Base-by-base conservation (phyloP, 164 flowering plant genomes). In the Umbellularia californica region DNA sequence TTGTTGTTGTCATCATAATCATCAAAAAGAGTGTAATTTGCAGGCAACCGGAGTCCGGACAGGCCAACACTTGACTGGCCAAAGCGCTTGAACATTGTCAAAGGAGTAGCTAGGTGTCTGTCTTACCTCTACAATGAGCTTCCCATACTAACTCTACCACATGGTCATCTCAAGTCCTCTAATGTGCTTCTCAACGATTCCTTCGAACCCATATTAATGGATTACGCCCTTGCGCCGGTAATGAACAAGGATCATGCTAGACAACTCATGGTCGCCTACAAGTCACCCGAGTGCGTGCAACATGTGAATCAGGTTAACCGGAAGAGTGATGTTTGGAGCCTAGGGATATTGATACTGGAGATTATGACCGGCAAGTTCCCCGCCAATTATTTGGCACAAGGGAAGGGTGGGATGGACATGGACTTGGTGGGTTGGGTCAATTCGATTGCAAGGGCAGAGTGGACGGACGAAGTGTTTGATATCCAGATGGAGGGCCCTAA, bases 131-230 rank as follows among this genome's bases (percentile, higher is more conserved):
- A 90, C 83, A 78, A 76, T 19, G 92, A 92, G 82, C 88, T 92
- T 0, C 90, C 96, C 0, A 79, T 76, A 79, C 65, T 93, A n/a
- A 82, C 79, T 12, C 75, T 85, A 24, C 90, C 98, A 0, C 99
- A 95, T 60, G 98, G 97, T 30, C 94, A 95, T 82, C 84, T 95
- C 14, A 95, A 93, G 72, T 90, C 98, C 27, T 92, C 99, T 14
- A 95, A 95, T 64, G 90, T 95, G 19, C 86, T 95, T 20, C 84
- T 95, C 20, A 78, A 77, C n/a, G 82, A 83, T 2, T 74, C 84
- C 25, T 78, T 72, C 51, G 85, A 90, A 30, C 94, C 98, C 0
- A 72, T 87, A 24, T 78, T 95, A 14, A 77, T 85, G 2, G 99
- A 95, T 73, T 95, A 90, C 65, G 88, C 84, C 1, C 80, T 93